These are phyloP conservation scores for Euclidium syriacum DNA, from an alignment of 345 rosid genomes.

Conservation along the genomic window DNA sequence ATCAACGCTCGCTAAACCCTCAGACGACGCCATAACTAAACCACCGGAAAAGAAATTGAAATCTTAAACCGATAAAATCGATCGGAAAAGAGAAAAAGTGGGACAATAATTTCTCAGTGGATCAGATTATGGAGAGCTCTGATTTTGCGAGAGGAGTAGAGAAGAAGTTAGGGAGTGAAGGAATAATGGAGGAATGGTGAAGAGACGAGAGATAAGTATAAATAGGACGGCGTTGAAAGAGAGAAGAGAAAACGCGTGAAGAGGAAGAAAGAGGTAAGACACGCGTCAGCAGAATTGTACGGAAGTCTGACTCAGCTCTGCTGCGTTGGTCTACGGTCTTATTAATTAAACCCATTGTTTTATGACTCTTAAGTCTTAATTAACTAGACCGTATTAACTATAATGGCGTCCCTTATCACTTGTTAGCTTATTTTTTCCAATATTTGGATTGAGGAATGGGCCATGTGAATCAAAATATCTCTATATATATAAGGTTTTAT, in stretches of 20 bases:
- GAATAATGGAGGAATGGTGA: neutral
- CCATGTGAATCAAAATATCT: no score
- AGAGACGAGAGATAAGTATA: conserved; percentile 12
- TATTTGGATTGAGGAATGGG: no score
- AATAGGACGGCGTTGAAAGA: conserved; percentile 26
- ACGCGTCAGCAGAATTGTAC: conserved; percentile 35
- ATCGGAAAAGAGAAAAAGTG: neutral
- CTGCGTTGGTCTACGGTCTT: neutral
- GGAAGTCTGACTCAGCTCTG: conserved; percentile 34
- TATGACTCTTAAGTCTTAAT: no score
- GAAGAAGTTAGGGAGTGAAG: neutral
- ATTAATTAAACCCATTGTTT: neutral
- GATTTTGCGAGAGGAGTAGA: no score
- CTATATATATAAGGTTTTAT: no score
- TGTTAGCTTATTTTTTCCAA: no score
- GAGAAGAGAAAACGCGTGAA: conserved; percentile 30
- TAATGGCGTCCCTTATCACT: neutral
- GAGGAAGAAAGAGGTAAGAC: conserved; percentile 15
- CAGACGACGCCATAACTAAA: conserved; percentile 20
- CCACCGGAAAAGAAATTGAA: neutral
- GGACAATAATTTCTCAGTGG: neutral
- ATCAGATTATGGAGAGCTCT: neutral
- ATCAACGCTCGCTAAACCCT: conserved; percentile 26
- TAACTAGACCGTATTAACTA: neutral
- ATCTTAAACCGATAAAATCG: neutral